Percentiles rank a stretch among this genome's conserved stretches.
phyloP scores from a whole-genome alignment of 2,329 filamentous ascomycete species.

The Ophiostoma sp. region DNA sequence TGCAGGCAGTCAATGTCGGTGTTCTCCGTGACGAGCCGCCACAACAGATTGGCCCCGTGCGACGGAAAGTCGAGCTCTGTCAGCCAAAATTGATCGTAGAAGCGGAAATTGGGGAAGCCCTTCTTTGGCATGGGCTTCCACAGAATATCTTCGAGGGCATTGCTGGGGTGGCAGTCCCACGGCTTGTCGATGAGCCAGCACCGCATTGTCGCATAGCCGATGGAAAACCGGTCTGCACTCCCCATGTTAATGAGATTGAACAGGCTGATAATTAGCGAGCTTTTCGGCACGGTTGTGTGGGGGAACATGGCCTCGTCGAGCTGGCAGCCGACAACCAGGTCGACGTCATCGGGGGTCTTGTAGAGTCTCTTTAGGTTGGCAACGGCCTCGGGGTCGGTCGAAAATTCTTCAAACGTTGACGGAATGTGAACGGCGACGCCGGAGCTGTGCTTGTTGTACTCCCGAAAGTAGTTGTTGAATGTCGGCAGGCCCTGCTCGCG shows the following conservation, averaged over 20 bases:
- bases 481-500: constrained; percentile 26
- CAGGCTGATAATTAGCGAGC: constrained; percentile 26
- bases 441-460: constrained; percentile 25
- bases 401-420: constrained; percentile 22
- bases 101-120: constrained; percentile 24
- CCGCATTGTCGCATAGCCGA: constrained; percentile 26
- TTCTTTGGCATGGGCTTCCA: constrained; percentile 22
- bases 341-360: constrained; percentile 25
- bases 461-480: constrained; percentile 27
- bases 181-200: constrained; percentile 28
- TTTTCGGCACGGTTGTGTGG: constrained; percentile 23
- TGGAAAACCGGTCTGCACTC: constrained; percentile 26
- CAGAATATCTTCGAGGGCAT: constrained; percentile 27
- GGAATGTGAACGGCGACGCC: constrained; percentile 19
- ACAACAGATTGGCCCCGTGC: constrained; percentile 25
- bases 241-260: constrained; percentile 28
- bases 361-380: constrained; percentile 23
- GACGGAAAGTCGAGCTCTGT: constrained; percentile 25
- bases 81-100: constrained; percentile 26
- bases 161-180: constrained; percentile 27
- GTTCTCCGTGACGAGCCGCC: constrained; percentile 27
- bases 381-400: constrained; percentile 22
- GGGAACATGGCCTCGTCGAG: constrained; percentile 26
- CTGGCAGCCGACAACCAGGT: constrained; percentile 27
- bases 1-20: constrained; percentile 26